Evolutionary conservation across 1,284 basidiomycete species (phyloP), one percentile per base, ranked within the genome.

Genomic region (Ustilago bromivora): DNA sequence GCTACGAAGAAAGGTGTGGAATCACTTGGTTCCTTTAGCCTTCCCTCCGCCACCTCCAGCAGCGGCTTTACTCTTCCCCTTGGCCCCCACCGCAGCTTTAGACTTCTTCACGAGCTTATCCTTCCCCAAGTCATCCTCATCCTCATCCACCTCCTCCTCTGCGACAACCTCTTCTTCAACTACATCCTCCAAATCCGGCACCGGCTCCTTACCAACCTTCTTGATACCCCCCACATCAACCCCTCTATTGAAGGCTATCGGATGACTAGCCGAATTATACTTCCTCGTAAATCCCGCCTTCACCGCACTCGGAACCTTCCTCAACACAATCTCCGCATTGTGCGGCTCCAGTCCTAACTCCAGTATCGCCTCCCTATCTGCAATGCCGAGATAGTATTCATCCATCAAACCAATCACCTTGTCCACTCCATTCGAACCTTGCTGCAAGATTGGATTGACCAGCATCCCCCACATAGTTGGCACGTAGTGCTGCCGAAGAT

Each of bases 281-380:
- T 92, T 94, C 12, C 74, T 41, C 2, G 96, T 99, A 76, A 99
- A 92, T 1, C 92, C 88, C 0, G 92, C 88, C 88, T 99, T 99
- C 49, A 92, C 92, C 0, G 92, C 90, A 0, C 92, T 85, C 0
- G 94, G 89, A 38, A 99, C 94, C 88, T 92, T 92, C 88, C 96
- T 98, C 76, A 93, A 85, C 9, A 95, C 89, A 4, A 43, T 54
- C 0, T 89, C 52, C 0, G 92, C 92, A 76, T 90, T 91, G 82
- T 92, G 90, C 7, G 92, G 89, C 66, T 91, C 96, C 11, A 99
- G 90, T 0, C 96, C 96, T 11, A 99, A 90, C 86, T 99, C 96
- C 61, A 98, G 90, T 59, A 98, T 90, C 11, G 93, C 92, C 80
- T 99, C 97, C 93, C 96, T 96, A 84, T 99, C 96, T 43, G 98